These are phyloP conservation scores for Arxiozyma slooffiae DNA, from an alignment of 1,139 yeast genomes.

Conservation along the genomic window DNA sequence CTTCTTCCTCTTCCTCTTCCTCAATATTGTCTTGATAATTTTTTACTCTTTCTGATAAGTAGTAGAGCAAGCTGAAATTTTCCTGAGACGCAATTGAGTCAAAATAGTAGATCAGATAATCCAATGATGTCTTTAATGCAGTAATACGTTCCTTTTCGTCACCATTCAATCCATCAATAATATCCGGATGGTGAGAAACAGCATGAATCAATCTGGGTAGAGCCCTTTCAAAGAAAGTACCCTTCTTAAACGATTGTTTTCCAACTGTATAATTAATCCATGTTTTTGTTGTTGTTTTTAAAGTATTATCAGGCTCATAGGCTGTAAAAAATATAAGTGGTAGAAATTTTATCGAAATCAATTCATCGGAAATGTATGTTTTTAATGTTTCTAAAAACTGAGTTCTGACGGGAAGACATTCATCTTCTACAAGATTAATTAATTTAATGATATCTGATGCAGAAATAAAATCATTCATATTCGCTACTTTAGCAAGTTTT, in stretches of 20 bases:
- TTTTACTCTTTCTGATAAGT: conserved; percentile 69
- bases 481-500: conserved; percentile 51
- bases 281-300: conserved; percentile 46
- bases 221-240: conserved; percentile 50
- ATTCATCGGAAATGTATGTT: conserved; percentile 41
- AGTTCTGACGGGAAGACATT: conserved; percentile 46
- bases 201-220: conserved; percentile 61
- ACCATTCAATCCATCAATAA: conserved; percentile 36
- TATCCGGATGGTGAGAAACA: conserved; percentile 68
- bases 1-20: conserved; percentile 31
- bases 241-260: conserved; percentile 35
- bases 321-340: conserved; percentile 66
- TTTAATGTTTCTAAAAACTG: conserved; percentile 45
- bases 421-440: conserved; percentile 59
- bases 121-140: conserved; percentile 45
- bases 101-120: conserved; percentile 51
- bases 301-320: conserved; percentile 51
- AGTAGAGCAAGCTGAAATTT: conserved; percentile 64
- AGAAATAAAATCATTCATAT: conserved; percentile 44
- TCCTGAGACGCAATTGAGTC: conserved; percentile 53
- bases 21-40: conserved; percentile 56
- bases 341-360: conserved; percentile 55
- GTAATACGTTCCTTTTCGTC: conserved; percentile 23
- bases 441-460: conserved; percentile 46
- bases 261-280: conserved; percentile 62